Conservation (phyloP, 176 grass and related monocot species). For the Aegilops longissima region DNA sequence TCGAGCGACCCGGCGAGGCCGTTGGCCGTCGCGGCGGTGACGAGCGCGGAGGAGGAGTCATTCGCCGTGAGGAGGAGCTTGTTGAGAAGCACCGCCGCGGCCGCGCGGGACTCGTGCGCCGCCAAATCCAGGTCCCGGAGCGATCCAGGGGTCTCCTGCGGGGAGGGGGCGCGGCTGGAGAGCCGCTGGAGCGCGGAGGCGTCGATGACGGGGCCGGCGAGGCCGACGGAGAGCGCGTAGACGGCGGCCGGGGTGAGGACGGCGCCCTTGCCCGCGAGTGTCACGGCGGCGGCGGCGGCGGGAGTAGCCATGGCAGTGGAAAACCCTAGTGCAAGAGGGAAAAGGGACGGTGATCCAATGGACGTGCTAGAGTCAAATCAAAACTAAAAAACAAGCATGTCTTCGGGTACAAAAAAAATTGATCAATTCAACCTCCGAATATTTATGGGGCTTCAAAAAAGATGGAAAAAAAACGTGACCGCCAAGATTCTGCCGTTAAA, state of each 20-base stretch:
- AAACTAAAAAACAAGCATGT: not conserved
- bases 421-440: not conserved
- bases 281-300: constrained; percentile 36
- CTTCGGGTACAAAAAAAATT: not conserved
- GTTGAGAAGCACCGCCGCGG: constrained; percentile 74
- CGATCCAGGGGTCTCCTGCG: constrained; percentile 27
- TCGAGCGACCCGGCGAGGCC: constrained; percentile 41
- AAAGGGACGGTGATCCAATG: not conserved
- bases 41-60: constrained; percentile 33
- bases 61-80: constrained; percentile 68
- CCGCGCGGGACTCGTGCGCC: constrained; percentile 47
- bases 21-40: constrained; percentile 44
- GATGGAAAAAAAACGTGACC: not conserved
- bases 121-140: constrained; percentile 26
- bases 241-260: constrained; percentile 43
- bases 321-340: constrained; percentile 46
- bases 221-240: constrained; percentile 52
- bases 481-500: not conserved
- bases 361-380: constrained; percentile 4
- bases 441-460: not conserved
- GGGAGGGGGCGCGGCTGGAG: constrained; percentile 33
- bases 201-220: constrained; percentile 53
- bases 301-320: constrained; percentile 36
- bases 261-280: constrained; percentile 71
- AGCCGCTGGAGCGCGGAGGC: constrained; percentile 68